Evolutionary conservation across 495 filamentous ascomycete genomes (phyloP).

Genomic region (Thermochaetoides thermophila): DNA sequence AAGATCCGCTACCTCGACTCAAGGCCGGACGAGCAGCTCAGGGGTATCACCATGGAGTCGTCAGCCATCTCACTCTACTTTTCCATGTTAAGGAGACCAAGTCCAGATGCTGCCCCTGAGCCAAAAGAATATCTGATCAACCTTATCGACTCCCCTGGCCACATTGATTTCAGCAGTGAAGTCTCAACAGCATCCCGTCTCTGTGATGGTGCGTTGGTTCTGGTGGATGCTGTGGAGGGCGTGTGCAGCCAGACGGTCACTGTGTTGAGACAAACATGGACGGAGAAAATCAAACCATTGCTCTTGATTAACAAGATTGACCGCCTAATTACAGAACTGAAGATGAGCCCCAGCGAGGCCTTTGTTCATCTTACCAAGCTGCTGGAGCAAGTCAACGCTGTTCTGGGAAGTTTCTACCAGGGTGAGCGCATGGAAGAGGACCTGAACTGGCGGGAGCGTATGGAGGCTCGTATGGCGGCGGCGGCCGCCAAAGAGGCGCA

Average conservation of each 20-base stretch:
- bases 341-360: slow-evolving; percentile 81
- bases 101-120: slow-evolving; percentile 51
- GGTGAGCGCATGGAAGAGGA: slow-evolving; percentile 99
- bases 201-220: slow-evolving; percentile 85
- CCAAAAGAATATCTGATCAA: slow-evolving; percentile 90
- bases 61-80: slow-evolving; percentile 96
- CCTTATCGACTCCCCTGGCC: slow-evolving; percentile 92
- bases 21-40: slow-evolving; percentile 87
- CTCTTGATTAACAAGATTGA: slow-evolving; percentile 98
- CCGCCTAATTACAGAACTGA: slow-evolving; percentile 78
- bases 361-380: slow-evolving; percentile 81
- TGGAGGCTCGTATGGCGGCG: slow-evolving; percentile 67
- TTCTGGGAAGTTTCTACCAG: slow-evolving; percentile 94
- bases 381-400: slow-evolving; percentile 90
- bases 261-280: slow-evolving; percentile 88
- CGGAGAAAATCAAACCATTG: slow-evolving; percentile 86
- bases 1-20: slow-evolving; percentile 98
- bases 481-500: slow-evolving; percentile 34
- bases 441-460: slow-evolving; percentile 83
- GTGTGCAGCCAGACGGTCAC: slow-evolving; percentile 98
- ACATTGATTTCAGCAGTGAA: slow-evolving; percentile 98
- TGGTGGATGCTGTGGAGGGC: slow-evolving; percentile 97
- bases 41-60: slow-evolving; percentile 98
- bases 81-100: slow-evolving; percentile 58
- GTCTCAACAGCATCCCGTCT: slow-evolving; percentile 90